Percentiles rank a stretch among this genome's conserved stretches.
phyloP scores from a whole-genome alignment of 306 rosid genomes.

The Argentina anserina region DNA sequence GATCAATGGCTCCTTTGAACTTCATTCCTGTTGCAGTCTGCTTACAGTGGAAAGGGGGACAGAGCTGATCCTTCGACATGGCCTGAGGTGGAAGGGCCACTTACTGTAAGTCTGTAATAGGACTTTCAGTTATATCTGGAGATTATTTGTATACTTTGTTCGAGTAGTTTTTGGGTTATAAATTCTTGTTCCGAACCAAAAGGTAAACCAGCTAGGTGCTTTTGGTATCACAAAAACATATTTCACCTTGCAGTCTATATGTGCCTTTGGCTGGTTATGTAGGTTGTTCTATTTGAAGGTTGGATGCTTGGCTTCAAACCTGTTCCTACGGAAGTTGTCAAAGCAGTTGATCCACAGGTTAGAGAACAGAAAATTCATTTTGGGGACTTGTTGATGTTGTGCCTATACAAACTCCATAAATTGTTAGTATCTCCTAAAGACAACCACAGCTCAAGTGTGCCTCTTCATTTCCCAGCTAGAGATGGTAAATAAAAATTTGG shows the following conservation, averaged over 20 bases:
- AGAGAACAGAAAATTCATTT: slow-evolving; percentile 15
- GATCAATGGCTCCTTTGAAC: slow-evolving; percentile 24
- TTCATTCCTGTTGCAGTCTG: slow-evolving; percentile 54
- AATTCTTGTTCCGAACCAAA: slow-evolving; percentile 5
- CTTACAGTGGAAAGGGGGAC: slow-evolving; percentile 85
- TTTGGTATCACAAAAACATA: background rate
- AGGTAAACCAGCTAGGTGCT: background rate
- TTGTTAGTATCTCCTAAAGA: background rate
- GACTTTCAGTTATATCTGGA: background rate
- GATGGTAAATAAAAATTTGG: slow-evolving; percentile 64
- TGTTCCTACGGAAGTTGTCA: slow-evolving; percentile 60
- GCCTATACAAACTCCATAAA: background rate
- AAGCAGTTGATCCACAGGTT: slow-evolving; percentile 81
- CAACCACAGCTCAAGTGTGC: background rate
- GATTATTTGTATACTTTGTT: background rate
- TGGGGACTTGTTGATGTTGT: background rate
- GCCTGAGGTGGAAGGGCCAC: slow-evolving; percentile 89
- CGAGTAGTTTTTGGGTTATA: slow-evolving; percentile 11
- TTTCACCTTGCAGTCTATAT: slow-evolving; percentile 1
- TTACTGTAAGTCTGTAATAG: slow-evolving; percentile 44
- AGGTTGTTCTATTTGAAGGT: slow-evolving; percentile 90
- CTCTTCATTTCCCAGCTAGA: slow-evolving; percentile 52
- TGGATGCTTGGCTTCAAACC: slow-evolving; percentile 99
- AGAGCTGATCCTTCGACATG: slow-evolving; percentile 78
- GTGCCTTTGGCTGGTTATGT: slow-evolving; percentile 28